Evolutionary conservation across 1,139 yeast species (phyloP).

Genomic region (Hemisphaericaspora xylanilytica): DNA sequence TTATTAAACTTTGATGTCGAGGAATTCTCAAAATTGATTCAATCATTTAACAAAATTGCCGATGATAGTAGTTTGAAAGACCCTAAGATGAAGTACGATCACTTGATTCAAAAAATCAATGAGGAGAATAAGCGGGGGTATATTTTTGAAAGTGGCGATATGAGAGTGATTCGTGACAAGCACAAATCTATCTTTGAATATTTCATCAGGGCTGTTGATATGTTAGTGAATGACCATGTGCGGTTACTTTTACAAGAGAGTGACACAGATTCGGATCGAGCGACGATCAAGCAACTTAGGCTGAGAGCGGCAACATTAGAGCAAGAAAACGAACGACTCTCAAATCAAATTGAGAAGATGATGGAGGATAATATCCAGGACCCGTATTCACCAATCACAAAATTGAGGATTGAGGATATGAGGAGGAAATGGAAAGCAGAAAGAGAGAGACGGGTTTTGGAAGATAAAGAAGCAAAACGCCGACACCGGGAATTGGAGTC

Average conservation of each 20-base stretch:
- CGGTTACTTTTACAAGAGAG: conserved; percentile 39
- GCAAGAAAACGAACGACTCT: conserved; percentile 22
- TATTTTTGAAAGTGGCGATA: conserved; percentile 17
- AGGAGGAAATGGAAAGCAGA: conserved; percentile 67
- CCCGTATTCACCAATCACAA: conserved; percentile 32
- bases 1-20: conserved; percentile 35
- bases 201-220: conserved; percentile 57
- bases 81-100: conserved; percentile 51
- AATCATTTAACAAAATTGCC: conserved; percentile 52
- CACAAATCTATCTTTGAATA: conserved; percentile 56
- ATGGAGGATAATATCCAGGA: conserved; percentile 8
- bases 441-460: conserved; percentile 64
- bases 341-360: conserved; percentile 19
- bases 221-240: conserved; percentile 57
- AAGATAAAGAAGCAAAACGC: conserved; percentile 51
- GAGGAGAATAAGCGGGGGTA: conserved; percentile 5
- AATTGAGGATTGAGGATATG: conserved; percentile 57
- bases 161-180: conserved; percentile 39
- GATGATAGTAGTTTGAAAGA: conserved; percentile 59
- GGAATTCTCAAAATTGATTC: conserved; percentile 43
- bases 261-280: conserved; percentile 20
- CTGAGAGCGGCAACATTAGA: conserved; percentile 11
- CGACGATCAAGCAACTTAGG: conserved; percentile 5
- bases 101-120: conserved; percentile 25
- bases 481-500: conserved; percentile 53